Percentiles rank a stretch among this genome's conserved stretches.
Conservation (phyloP, 495 filamentous ascomycete genomes). For the Talaromyces trachyspermus region DNA sequence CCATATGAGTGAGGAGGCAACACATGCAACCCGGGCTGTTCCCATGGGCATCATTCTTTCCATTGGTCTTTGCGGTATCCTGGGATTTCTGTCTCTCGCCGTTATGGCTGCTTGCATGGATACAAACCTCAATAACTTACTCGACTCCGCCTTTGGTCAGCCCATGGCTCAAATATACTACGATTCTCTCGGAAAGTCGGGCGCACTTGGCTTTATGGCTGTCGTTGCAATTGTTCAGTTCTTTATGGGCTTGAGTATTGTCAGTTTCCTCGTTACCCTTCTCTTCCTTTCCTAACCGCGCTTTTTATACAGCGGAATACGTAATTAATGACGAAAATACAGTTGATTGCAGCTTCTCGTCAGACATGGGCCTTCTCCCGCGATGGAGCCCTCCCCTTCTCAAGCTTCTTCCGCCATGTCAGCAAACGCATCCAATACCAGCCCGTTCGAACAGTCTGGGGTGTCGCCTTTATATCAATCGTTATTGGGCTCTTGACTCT, state of each 20-base stretch:
- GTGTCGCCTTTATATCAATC: slow-evolving; percentile 42
- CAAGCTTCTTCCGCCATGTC: slow-evolving; percentile 52
- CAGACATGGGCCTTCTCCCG: slow-evolving; percentile 55
- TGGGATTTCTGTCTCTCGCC: slow-evolving; percentile 51
- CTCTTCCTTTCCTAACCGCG: not conserved
- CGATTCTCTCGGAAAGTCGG: slow-evolving; percentile 37
- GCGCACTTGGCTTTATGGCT: slow-evolving; percentile 39
- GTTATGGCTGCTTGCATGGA: slow-evolving; percentile 35
- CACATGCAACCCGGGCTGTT: slow-evolving; percentile 54
- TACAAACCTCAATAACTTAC: slow-evolving; percentile 25
- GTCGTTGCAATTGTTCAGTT: slow-evolving; percentile 37
- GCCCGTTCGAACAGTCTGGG: slow-evolving; percentile 56
- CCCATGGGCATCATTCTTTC: slow-evolving; percentile 51
- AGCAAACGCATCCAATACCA: slow-evolving; percentile 51
- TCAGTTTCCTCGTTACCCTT: not conserved
- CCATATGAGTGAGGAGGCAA: slow-evolving; percentile 59
- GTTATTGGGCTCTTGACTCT: slow-evolving; percentile 53
- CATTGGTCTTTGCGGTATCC: slow-evolving; percentile 28
- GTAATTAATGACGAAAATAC: slow-evolving; percentile 8
- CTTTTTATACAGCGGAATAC: not conserved
- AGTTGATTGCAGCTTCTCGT: slow-evolving; percentile 49
- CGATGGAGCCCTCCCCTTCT: slow-evolving; percentile 55
- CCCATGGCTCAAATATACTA: slow-evolving; percentile 45
- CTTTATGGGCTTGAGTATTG: slow-evolving; percentile 40
- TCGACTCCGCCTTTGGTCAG: slow-evolving; percentile 31